A percentile compares a stretch with the other conserved stretches of the same genome.
These are phyloP conservation scores for Boletales sp. DNA, from an alignment of 768 basidiomycete species.

Conservation along the genomic window DNA sequence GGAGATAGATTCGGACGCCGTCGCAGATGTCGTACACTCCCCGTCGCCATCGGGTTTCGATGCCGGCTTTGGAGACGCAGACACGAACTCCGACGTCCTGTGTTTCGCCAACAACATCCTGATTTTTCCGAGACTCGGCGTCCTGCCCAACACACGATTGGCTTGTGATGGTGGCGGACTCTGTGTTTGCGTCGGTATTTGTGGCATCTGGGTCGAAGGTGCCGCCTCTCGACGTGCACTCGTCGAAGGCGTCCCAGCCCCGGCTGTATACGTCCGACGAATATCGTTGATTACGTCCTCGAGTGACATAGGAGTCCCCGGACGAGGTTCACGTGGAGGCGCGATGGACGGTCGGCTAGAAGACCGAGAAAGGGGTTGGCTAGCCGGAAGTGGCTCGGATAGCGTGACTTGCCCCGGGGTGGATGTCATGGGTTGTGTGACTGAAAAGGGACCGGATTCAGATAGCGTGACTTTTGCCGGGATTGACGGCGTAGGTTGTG, in stretches of 20 bases:
- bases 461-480: neutral
- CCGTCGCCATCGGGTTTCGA: neutral
- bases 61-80: neutral
- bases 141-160: neutral
- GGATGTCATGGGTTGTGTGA: neutral
- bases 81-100: neutral
- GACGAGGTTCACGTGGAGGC: slow-evolving; percentile 21
- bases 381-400: neutral
- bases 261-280: slow-evolving; percentile 2
- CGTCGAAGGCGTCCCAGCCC: too few species aligned
- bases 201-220: too few species aligned
- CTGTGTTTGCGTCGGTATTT: neutral
- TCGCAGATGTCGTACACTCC: neutral
- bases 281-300: slow-evolving; percentile 21
- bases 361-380: neutral
- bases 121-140: slow-evolving; percentile 15
- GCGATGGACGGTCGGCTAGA: slow-evolving; percentile 14
- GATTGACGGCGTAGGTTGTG: neutral
- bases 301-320: slow-evolving; percentile 13
- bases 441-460: too few species aligned
- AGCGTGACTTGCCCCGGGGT: neutral
- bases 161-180: too few species aligned
- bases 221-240: too few species aligned
- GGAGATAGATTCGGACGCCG: neutral
- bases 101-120: slow-evolving; percentile 12